Evolutionary conservation across 768 basidiomycete species (phyloP).

Genomic region (Multifurca ochricompacta): DNA sequence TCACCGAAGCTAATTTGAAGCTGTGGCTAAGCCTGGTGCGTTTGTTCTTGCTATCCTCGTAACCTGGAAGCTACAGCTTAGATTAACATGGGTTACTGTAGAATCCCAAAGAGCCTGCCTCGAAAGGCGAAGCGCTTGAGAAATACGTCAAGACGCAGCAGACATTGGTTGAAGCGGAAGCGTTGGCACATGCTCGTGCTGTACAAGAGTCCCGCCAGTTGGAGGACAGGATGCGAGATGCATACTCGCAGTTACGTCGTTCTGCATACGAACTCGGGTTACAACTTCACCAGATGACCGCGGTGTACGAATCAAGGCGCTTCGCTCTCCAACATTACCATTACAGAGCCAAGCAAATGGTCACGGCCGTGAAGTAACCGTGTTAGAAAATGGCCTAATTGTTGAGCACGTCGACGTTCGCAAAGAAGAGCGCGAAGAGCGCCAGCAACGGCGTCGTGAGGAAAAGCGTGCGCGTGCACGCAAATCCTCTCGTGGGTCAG

Average conservation of each 20-base stretch:
- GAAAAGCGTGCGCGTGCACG: conserved; percentile 50
- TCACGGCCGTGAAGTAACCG: conserved; percentile 64
- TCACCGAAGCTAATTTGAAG: conserved; percentile 73
- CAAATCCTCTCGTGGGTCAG: conserved; percentile 67
- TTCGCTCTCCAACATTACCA: conserved; percentile 32
- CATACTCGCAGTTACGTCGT: conserved; percentile 70
- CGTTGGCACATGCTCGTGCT: conserved; percentile 66
- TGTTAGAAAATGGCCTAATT: conserved; percentile 84
- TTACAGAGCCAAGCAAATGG: conserved; percentile 32
- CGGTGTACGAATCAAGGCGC: conserved; percentile 66
- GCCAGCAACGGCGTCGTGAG: conserved; percentile 64
- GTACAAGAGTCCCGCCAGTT: conserved; percentile 70
- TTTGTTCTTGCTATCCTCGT: conserved; percentile 12
- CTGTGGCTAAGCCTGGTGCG: conserved; percentile 74
- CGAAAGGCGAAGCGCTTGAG: conserved; percentile 75
- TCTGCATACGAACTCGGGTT: conserved; percentile 66
- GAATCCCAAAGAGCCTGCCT: conserved; percentile 87
- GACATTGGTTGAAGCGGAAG: conserved; percentile 74
- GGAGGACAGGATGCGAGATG: conserved; percentile 71
- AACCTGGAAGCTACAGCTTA: not conserved
- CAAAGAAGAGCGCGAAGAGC: conserved; percentile 68
- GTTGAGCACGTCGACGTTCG: conserved; percentile 82
- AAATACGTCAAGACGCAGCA: conserved; percentile 78
- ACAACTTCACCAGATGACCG: conserved; percentile 47
- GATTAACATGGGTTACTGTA: conserved; percentile 27